Conservation (phyloP, 2,329 filamentous ascomycete genomes). For the Colletotrichum echinochloae region DNA sequence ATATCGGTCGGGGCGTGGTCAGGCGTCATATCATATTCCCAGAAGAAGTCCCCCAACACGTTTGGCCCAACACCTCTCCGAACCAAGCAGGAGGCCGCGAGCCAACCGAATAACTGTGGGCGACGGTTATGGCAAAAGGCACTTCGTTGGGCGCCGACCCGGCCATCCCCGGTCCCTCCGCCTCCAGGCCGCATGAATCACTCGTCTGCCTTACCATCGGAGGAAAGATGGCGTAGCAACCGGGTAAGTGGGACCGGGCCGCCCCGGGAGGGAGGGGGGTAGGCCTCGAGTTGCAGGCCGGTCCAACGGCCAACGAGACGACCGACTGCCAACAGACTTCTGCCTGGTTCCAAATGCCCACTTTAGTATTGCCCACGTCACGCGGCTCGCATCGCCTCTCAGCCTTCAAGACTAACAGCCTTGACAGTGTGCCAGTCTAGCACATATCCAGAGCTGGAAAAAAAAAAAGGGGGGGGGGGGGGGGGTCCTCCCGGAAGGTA, state of each 20-base stretch:
- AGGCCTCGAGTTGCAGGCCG: neutral
- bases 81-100: neutral
- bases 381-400: neutral
- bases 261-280: neutral
- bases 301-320: slow-evolving; percentile 3
- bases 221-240: neutral
- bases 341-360: neutral
- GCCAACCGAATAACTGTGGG: too few species aligned
- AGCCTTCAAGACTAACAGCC: neutral
- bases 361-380: neutral
- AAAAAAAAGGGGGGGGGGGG: too few species aligned
- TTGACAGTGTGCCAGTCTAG: neutral
- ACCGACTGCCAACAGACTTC: neutral
- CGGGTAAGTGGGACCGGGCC: neutral
- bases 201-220: neutral
- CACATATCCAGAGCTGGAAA: neutral
- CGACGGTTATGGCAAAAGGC: neutral
- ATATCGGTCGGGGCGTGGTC: too few species aligned
- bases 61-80: neutral
- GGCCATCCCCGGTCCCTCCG: neutral
- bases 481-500: neutral
- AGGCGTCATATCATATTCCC: neutral
- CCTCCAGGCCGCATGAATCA: neutral
- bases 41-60: neutral
- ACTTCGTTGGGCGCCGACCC: neutral